phyloP scores from a whole-genome alignment of 208 protist genomes.

The Crithidia bombi region DNA sequence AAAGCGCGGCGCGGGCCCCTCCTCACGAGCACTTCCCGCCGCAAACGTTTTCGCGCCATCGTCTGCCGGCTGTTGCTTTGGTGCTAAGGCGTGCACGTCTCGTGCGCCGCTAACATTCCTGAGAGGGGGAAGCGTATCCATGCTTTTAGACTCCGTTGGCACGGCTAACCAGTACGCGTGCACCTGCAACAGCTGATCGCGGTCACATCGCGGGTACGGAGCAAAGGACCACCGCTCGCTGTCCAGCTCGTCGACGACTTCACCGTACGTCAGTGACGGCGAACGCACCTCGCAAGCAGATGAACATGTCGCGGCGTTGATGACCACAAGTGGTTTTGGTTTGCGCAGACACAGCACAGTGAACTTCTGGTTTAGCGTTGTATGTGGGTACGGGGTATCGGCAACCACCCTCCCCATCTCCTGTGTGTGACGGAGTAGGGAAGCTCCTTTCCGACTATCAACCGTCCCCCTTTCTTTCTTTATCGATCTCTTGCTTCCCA shows the following conservation, averaged over 20 bases:
- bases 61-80: not conserved
- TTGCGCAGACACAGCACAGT: constrained; percentile 13
- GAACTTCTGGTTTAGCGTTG: not conserved
- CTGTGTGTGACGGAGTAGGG: no score
- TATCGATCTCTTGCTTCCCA: no score
- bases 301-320: not conserved
- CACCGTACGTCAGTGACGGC: constrained; percentile 8
- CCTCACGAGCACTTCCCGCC: not conserved
- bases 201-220: constrained; percentile 70
- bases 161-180: constrained; percentile 52
- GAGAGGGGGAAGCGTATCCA: not conserved
- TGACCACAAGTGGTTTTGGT: not conserved
- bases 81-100: not conserved
- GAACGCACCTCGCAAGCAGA: not conserved
- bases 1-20: not conserved
- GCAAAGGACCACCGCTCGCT: constrained; percentile 34
- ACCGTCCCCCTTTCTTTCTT: no score
- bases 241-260: constrained; percentile 27
- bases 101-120: no score
- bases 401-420: no score
- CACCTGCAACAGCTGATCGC: constrained; percentile 50
- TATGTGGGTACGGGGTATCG: not conserved
- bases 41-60: not conserved
- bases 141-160: not conserved
- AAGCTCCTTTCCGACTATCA: no score